A percentile compares a stretch with the other conserved stretches of the same genome.
Conservation (phyloP, 257 asterid genomes). For the Knoxia roxburghii region DNA sequence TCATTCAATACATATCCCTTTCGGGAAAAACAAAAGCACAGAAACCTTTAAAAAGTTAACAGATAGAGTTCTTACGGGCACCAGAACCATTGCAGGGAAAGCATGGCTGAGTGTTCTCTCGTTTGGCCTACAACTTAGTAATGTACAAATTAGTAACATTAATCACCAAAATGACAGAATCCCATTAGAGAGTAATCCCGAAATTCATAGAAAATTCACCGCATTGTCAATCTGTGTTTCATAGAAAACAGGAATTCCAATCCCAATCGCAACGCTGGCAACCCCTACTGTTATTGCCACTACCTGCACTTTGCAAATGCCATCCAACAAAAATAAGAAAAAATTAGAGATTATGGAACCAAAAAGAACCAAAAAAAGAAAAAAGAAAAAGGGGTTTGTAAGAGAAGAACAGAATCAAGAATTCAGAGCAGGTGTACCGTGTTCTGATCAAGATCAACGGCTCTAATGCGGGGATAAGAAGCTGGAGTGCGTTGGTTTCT, state of each 20-base stretch:
- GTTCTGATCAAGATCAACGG: slow-evolving; percentile 87
- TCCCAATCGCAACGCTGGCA: slow-evolving; percentile 74
- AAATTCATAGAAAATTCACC: slow-evolving; percentile 31
- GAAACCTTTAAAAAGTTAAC: not conserved
- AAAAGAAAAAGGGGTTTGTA: not conserved
- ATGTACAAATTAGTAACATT: not conserved
- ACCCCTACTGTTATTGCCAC: slow-evolving; percentile 83
- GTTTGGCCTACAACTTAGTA: slow-evolving; percentile 54
- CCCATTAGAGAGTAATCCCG: not conserved
- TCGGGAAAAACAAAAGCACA: not conserved
- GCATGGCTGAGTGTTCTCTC: slow-evolving; percentile 92
- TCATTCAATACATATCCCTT: not conserved
- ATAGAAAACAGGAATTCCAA: slow-evolving; percentile 91
- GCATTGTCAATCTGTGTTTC: slow-evolving; percentile 84
- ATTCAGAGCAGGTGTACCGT: slow-evolving; percentile 33
- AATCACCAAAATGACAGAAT: not conserved
- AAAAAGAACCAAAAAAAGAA: not conserved
- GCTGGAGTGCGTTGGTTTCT: slow-evolving; percentile 29
- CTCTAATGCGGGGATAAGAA: slow-evolving; percentile 70
- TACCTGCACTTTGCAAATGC: slow-evolving; percentile 37
- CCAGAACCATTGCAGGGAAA: slow-evolving; percentile 92
- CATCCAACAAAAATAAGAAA: not conserved
- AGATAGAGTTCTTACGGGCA: slow-evolving; percentile 61
- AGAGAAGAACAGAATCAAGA: no score
- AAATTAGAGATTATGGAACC: not conserved